phyloP scores from a whole-genome alignment of 1,284 basidiomycete genomes.

The Leccinum solheimii region DNA sequence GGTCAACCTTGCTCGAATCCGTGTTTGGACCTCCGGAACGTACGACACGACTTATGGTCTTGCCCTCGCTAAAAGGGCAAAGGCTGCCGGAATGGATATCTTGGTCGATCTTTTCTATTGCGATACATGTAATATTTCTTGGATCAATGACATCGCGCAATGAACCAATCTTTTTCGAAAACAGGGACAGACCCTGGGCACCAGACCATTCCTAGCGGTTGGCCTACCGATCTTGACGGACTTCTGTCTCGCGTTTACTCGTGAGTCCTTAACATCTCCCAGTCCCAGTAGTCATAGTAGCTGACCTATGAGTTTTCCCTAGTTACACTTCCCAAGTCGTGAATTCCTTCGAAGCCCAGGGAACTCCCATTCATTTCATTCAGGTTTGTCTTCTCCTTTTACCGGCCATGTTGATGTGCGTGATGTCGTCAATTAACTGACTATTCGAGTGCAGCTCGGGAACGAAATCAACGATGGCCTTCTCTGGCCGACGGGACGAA shows the following conservation, averaged over 20 bases:
- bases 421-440: neutral
- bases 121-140: slow-evolving; percentile 13
- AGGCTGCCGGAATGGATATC: slow-evolving; percentile 17
- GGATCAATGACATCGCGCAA: neutral
- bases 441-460: slow-evolving; percentile 15
- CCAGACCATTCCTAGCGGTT: slow-evolving; percentile 18
- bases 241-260: slow-evolving; percentile 13
- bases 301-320: neutral
- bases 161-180: neutral
- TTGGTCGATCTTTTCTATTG: slow-evolving; percentile 17
- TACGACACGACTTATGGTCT: slow-evolving; percentile 18
- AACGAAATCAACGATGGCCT: slow-evolving; percentile 20
- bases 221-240: slow-evolving; percentile 12
- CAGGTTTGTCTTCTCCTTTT: slow-evolving; percentile 10
- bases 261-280: neutral
- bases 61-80: slow-evolving; percentile 14
- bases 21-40: slow-evolving; percentile 15
- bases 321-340: slow-evolving; percentile 18
- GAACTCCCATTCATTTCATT: slow-evolving; percentile 16
- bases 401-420: neutral
- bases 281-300: neutral
- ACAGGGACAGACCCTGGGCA: slow-evolving; percentile 13
- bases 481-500: slow-evolving; percentile 13
- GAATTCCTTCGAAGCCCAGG: slow-evolving; percentile 14
- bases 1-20: slow-evolving; percentile 19